Evolutionary conservation across 768 basidiomycete species (phyloP).

Genomic region (Leccinum variicolor): DNA sequence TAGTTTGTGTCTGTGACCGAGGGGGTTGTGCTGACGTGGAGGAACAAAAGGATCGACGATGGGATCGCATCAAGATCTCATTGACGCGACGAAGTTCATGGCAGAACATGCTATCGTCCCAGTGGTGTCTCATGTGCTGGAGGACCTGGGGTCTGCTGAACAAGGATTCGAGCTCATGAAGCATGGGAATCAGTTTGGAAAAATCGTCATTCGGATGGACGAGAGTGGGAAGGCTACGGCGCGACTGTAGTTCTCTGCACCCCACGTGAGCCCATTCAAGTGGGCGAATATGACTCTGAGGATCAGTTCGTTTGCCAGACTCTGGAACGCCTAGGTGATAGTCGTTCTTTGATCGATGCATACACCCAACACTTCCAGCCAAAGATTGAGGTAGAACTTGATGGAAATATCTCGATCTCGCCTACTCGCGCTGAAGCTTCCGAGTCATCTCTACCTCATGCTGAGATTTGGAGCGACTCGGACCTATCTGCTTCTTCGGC

Average conservation of each 20-base stretch:
- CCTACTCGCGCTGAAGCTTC: too few species aligned
- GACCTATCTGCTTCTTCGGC: too few species aligned
- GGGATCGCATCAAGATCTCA: conserved; percentile 74
- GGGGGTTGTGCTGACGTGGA: conserved; percentile 12
- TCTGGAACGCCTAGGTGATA: not conserved
- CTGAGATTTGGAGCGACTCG: too few species aligned
- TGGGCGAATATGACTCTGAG: not conserved
- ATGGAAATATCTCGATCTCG: too few species aligned
- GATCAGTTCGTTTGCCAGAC: not conserved
- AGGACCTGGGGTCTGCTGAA: conserved; percentile 61
- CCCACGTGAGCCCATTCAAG: not conserved
- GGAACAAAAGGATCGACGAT: conserved; percentile 67
- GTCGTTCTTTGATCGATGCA: not conserved
- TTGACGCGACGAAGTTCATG: conserved; percentile 70
- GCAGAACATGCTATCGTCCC: conserved; percentile 64
- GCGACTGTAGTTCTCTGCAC: conserved; percentile 19
- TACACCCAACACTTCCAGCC: too few species aligned
- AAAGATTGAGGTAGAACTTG: too few species aligned
- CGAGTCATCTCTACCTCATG: too few species aligned
- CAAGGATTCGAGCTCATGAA: conserved; percentile 69
- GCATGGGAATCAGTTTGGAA: conserved; percentile 65
- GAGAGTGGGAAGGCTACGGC: conserved; percentile 20
- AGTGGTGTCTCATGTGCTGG: conserved; percentile 63
- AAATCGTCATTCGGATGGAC: conserved; percentile 59
- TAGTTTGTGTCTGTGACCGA: not conserved